A percentile compares a stretch with the other conserved stretches of the same genome.
Evolutionary conservation across 225 moss, liverwort and hornwort species (phyloP).

Genomic region (Marchantia paleacea): DNA sequence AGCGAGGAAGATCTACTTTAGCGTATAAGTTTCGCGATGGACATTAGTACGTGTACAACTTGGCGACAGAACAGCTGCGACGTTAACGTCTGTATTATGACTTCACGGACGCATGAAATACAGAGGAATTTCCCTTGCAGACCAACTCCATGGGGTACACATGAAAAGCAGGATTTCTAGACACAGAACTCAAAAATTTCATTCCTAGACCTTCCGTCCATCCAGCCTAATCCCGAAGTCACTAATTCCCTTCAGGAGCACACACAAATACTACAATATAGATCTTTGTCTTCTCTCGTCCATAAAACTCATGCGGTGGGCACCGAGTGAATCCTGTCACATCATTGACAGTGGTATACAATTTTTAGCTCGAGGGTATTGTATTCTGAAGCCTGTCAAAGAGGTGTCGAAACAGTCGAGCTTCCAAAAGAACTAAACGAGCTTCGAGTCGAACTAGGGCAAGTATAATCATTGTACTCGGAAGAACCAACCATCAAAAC

Average conservation of each 20-base stretch:
- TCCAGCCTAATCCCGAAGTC: neutral
- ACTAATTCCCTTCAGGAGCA: neutral
- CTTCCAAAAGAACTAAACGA: neutral
- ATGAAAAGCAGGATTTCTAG: neutral
- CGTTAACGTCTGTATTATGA: too few species aligned
- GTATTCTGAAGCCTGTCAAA: too few species aligned
- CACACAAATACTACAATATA: neutral
- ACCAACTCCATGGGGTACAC: neutral
- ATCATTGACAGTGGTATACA: neutral
- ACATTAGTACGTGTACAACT: too few species aligned
- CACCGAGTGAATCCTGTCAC: neutral
- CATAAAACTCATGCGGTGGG: neutral
- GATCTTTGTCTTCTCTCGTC: neutral
- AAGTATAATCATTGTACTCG: neutral
- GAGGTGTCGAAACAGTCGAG: too few species aligned
- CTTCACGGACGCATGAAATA: too few species aligned
- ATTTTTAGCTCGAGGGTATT: neutral
- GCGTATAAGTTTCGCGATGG: too few species aligned
- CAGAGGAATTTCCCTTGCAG: neutral
- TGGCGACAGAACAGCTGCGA: too few species aligned
- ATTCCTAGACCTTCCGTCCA: neutral
- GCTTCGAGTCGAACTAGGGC: neutral
- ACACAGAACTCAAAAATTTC: neutral
- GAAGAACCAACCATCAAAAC: neutral
- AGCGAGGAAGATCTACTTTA: neutral